Percentiles rank a stretch among this genome's conserved stretches.
These are phyloP conservation scores for Parascedosporium putredinis DNA, from an alignment of 2,329 filamentous ascomycete species.

Conservation along the genomic window DNA sequence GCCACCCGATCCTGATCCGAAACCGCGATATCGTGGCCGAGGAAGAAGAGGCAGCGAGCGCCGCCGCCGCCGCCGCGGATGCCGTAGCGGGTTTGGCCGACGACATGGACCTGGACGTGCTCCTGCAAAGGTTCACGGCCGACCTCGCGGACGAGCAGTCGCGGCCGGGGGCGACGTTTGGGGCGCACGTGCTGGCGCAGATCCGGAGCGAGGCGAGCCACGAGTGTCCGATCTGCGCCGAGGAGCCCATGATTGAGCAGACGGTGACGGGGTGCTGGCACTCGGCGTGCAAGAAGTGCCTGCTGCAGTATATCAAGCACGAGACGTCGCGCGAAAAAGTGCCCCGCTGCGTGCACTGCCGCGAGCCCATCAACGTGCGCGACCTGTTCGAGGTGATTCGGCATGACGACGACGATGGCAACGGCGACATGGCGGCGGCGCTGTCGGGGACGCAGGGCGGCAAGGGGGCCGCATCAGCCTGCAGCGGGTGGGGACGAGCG, in stretches of 20 bases:
- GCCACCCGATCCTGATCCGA: slow-evolving; percentile 80
- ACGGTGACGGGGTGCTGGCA: slow-evolving; percentile 97
- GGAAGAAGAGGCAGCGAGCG: slow-evolving; percentile 72
- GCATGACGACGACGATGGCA: slow-evolving; percentile 53
- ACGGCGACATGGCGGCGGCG: no score
- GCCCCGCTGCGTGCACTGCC: slow-evolving; percentile 83
- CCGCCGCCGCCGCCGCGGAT: slow-evolving; percentile 64
- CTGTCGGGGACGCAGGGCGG: slow-evolving; percentile 17
- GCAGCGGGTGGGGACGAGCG: slow-evolving; percentile 48
- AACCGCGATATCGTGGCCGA: slow-evolving; percentile 79
- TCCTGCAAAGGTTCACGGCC: slow-evolving; percentile 76
- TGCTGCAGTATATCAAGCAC: slow-evolving; percentile 83
- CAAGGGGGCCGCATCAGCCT: slow-evolving; percentile 43
- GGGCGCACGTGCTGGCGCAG: slow-evolving; percentile 76
- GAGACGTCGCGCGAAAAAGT: slow-evolving; percentile 66
- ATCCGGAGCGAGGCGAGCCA: slow-evolving; percentile 82
- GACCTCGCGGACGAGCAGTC: slow-evolving; percentile 47
- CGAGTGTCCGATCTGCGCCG: slow-evolving; percentile 89
- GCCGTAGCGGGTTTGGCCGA: slow-evolving; percentile 73
- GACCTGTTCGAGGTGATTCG: slow-evolving; percentile 90
- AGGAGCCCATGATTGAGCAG: slow-evolving; percentile 92
- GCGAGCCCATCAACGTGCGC: slow-evolving; percentile 66
- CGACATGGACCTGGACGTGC: slow-evolving; percentile 85
- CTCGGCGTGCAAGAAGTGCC: slow-evolving; percentile 85
- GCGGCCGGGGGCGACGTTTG: slow-evolving; percentile 57